Percentiles rank a stretch among this genome's conserved stretches.
phyloP scores from a whole-genome alignment of 768 basidiomycete species.

The Mycena chlorophos region DNA sequence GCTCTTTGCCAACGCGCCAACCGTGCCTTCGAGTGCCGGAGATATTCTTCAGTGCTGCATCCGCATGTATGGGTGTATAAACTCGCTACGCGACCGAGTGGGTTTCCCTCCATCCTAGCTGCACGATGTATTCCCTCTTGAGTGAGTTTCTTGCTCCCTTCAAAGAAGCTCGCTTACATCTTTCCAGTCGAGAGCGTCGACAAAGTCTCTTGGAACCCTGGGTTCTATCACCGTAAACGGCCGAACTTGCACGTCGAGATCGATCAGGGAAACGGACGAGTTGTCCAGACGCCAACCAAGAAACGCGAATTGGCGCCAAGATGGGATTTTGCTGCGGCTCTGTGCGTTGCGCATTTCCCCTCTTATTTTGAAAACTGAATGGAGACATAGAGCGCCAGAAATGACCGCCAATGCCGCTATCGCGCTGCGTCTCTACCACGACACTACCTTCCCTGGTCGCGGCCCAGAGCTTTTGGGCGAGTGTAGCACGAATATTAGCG shows the following conservation, averaged over 20 bases:
- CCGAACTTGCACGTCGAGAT: not conserved
- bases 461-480: not conserved
- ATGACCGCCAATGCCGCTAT: not conserved
- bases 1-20: too few relatives aligned
- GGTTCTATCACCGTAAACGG: not conserved
- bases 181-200: not conserved
- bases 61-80: too few relatives aligned
- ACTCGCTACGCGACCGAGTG: too few relatives aligned
- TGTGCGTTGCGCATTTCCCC: not conserved
- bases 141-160: not conserved
- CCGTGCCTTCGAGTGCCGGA: too few relatives aligned
- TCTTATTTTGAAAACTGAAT: not conserved
- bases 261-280: not conserved
- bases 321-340: not conserved
- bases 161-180: not conserved
- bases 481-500: not conserved
- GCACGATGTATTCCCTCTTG: constrained; percentile 1
- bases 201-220: not conserved
- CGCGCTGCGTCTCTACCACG: constrained; percentile 1
- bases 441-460: not conserved
- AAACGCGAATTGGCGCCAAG: not conserved
- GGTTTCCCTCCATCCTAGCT: too few relatives aligned
- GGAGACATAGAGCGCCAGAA: not conserved
- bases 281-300: not conserved
- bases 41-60: too few relatives aligned